Evolutionary conservation across 805 yeast genomes (phyloP), one percentile per base, ranked within the genome.

Genomic region (Lipomyces starkeyi): DNA sequence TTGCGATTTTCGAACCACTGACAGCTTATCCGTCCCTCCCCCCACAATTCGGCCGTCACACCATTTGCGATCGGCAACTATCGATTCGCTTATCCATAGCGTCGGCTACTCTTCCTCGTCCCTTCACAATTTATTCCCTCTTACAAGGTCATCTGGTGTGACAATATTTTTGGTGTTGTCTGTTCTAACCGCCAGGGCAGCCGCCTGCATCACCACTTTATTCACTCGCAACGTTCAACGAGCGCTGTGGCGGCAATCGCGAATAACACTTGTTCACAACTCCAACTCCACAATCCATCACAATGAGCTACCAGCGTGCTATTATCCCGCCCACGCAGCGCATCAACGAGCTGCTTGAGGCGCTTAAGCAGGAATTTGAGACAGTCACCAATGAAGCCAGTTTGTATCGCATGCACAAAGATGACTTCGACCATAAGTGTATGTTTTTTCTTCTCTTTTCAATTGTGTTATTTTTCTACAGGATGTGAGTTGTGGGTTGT

Each of bases 361-460:
- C 96, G 55, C 88, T 94, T 77, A 91, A 92, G 80, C 91, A 88
- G 77, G 99, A 94, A 82, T 93, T 93, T 74, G 94, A 91, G 74
- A 86, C 86, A 72, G 90, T 93, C 61, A 85, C 91, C 71, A 87
- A 87, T 76, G 98, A 94, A 80, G 97, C 97, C 17, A 86, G 93
- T 62, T 85, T 87, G 71, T 91, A 88, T 80, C 87, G 94, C 75
- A 87, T 91, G 78, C 97, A 93, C 78, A 94, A 93, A 81, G 97
- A 93, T 78, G 97, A 93, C 78, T 91, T 88, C 74, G 98, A 94
- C 79, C 83, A 89, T 74, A 93, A 93, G 78, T 88, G 77, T 75
- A 59, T 43, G 77, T 74, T 17, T 5, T 59, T 9, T 61, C 37
- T 34, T 29, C 62, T 7, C 5, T 13, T 64, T 25, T 59, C 32